These are phyloP conservation scores for Chamaecrista fasciculata DNA, from an alignment of 306 rosid species.

Conservation along the genomic window DNA sequence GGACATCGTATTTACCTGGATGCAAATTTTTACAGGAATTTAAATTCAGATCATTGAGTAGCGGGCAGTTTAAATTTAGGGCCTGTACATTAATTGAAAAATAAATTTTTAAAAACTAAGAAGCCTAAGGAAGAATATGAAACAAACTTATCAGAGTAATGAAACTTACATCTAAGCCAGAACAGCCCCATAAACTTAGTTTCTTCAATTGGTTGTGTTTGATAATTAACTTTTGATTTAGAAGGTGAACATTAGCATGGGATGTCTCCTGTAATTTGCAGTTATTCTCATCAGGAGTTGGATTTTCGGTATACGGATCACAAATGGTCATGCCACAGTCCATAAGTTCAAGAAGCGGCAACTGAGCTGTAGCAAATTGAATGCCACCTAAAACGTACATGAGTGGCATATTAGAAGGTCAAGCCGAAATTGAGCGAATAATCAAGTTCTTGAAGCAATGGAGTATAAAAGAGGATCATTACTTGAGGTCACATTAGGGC, in stretches of 20 bases:
- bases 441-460: neutral
- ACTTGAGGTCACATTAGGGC: conserved; percentile 75
- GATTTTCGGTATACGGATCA: conserved; percentile 43
- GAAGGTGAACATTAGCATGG: conserved; percentile 37
- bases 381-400: conserved; percentile 62
- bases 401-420: conserved; percentile 5
- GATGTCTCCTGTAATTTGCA: conserved; percentile 31
- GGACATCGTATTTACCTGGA: conserved; percentile 51
- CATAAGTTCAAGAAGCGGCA: conserved; percentile 78
- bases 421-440: neutral
- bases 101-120: conserved; percentile 25
- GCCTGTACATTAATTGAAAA: conserved; percentile 47
- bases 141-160: neutral
- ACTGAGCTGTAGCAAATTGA: conserved; percentile 71
- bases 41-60: conserved; percentile 66
- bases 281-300: conserved; percentile 33
- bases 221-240: conserved; percentile 71
- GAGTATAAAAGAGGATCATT: neutral
- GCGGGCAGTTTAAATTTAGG: conserved; percentile 66
- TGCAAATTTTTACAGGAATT: conserved; percentile 71
- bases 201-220: conserved; percentile 63
- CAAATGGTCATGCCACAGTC: conserved; percentile 85
- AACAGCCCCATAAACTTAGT: conserved; percentile 87
- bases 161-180: conserved; percentile 69
- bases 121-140: conserved; percentile 7